These are phyloP conservation scores for Echria macrotheca DNA, from an alignment of 495 filamentous ascomycete genomes.

Conservation along the genomic window DNA sequence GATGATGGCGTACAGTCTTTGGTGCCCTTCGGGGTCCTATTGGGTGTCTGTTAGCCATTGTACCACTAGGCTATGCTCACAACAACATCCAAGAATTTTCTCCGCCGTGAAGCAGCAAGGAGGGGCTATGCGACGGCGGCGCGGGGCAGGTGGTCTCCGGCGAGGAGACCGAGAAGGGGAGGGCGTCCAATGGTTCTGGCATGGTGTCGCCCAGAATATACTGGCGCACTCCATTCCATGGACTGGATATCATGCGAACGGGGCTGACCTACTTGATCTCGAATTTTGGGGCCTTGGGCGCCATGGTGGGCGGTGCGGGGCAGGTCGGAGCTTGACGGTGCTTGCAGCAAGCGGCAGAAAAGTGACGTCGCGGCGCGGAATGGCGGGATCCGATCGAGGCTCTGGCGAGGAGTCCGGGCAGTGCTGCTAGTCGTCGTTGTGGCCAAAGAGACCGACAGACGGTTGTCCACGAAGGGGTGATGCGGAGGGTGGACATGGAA, in stretches of 20 bases:
- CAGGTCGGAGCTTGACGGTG: background rate
- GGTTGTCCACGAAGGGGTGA: constrained; percentile 22
- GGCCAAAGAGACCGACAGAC: constrained; percentile 23
- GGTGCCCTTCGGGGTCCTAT: constrained; percentile 40
- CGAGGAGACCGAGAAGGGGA: too few species aligned
- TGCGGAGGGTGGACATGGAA: constrained; percentile 24
- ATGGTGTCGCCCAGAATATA: too few species aligned
- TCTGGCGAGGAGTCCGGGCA: background rate
- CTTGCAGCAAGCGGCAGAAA: constrained; percentile 2
- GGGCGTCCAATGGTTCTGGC: too few species aligned
- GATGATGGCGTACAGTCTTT: constrained; percentile 35
- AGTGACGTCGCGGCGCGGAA: constrained; percentile 3
- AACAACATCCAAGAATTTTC: too few species aligned
- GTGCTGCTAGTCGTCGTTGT: constrained; percentile 15
- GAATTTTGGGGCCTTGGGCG: constrained; percentile 40
- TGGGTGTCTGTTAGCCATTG: constrained; percentile 4
- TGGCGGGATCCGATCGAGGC: background rate
- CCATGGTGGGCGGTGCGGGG: constrained; percentile 21
- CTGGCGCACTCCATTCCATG: too few species aligned
- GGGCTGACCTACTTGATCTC: constrained; percentile 35
- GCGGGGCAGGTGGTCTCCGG: background rate
- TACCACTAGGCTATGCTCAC: too few species aligned
- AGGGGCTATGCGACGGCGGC: background rate
- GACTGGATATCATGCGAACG: too few species aligned
- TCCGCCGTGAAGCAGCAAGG: too few species aligned